Conservation (phyloP, 352 stramenopile genomes). For the Blastocystis sp. region DNA sequence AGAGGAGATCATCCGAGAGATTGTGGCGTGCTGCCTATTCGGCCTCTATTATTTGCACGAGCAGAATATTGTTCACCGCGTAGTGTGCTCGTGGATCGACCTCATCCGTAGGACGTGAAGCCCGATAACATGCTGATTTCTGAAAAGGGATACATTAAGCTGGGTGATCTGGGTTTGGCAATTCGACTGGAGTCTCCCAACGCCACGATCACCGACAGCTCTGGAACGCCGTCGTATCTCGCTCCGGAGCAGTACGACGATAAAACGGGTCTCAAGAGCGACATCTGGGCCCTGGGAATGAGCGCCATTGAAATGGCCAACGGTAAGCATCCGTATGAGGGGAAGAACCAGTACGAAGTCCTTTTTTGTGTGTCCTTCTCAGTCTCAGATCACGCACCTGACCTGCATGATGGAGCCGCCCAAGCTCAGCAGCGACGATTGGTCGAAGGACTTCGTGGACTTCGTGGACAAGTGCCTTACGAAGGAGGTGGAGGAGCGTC, state of each 20-base stretch:
- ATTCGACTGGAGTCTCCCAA: neutral
- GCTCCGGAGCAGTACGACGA: neutral
- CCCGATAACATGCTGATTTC: neutral
- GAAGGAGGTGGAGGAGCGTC: constrained; percentile 72
- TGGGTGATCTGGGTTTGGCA: neutral
- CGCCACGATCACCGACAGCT: neutral
- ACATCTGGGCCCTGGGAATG: neutral
- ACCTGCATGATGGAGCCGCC: neutral
- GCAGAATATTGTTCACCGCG: neutral
- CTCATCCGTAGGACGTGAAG: neutral
- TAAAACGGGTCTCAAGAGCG: neutral
- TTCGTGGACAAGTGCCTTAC: constrained; percentile 73
- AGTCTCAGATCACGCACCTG: neutral
- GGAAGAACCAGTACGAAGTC: neutral
- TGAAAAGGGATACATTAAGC: neutral
- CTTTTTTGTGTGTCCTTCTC: neutral
- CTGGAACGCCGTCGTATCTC: neutral
- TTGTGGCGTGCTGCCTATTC: neutral
- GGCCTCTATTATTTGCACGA: neutral
- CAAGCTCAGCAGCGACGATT: neutral
- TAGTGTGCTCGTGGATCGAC: neutral
- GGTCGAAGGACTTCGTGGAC: constrained; percentile 69
- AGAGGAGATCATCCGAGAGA: neutral
- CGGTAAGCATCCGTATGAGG: neutral
- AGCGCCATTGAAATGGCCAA: neutral